A percentile compares a stretch with the other conserved stretches of the same genome.
These are phyloP conservation scores for Hypomontagnella monticulosa DNA, from an alignment of 495 filamentous ascomycete species.

Conservation along the genomic window DNA sequence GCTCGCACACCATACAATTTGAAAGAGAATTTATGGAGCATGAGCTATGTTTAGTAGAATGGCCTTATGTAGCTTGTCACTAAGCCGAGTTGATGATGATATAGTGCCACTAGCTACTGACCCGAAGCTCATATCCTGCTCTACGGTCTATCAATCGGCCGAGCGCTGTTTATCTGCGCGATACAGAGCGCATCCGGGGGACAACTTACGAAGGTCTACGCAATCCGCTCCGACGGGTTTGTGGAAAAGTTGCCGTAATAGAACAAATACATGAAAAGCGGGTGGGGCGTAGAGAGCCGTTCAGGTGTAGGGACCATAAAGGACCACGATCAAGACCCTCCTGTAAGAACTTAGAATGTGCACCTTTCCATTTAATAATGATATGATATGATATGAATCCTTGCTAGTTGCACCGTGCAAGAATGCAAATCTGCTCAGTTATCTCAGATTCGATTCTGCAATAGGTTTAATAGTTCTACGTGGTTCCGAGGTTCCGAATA, in stretches of 20 bases:
- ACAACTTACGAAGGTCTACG: constrained; percentile 17
- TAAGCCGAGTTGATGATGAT: constrained; percentile 29
- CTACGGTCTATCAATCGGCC: constrained; percentile 1
- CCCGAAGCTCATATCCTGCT: constrained; percentile 19
- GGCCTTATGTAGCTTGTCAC: constrained; percentile 12
- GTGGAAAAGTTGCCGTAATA: constrained; percentile 24
- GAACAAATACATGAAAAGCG: constrained; percentile 23
- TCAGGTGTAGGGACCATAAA: constrained; percentile 21
- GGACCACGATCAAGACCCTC: constrained; percentile 29
- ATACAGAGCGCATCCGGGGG: constrained; percentile 19
- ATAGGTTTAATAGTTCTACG: constrained; percentile 20
- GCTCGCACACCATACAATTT: constrained; percentile 1
- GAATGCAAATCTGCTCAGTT: constrained; percentile 27
- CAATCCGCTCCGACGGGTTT: constrained; percentile 28
- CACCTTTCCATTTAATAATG: constrained; percentile 25
- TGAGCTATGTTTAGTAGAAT: constrained; percentile 35
- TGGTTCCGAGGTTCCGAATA: constrained; percentile 33
- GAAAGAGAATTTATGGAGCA: constrained; percentile 23
- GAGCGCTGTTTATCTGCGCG: constrained; percentile 8
- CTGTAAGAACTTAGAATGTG: constrained; percentile 42
- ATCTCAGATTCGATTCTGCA: constrained; percentile 28
- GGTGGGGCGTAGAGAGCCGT: constrained; percentile 18
- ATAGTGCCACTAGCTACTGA: constrained; percentile 19
- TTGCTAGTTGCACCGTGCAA: constrained; percentile 33
- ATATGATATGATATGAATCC: constrained; percentile 3